Conservation (phyloP, 106 monocot genomes). For the Dendrobium catenatum region DNA sequence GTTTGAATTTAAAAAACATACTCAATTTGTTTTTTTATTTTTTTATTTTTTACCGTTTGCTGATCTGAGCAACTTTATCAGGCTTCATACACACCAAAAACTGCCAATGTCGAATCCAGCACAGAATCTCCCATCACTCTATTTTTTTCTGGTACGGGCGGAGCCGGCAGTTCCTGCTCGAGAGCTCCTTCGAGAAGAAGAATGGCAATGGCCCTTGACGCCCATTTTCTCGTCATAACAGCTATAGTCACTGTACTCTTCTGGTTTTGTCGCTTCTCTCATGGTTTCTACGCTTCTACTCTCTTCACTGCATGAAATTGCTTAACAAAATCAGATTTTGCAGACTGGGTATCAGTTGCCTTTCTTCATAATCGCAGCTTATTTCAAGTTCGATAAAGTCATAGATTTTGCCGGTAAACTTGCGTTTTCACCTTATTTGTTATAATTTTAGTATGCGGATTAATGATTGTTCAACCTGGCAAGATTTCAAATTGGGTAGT, state of each 20-base stretch:
- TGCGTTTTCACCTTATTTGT: background rate
- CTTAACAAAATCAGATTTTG: background rate
- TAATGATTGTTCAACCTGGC: background rate
- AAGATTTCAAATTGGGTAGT: background rate
- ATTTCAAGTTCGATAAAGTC: slow-evolving; percentile 81
- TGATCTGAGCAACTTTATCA: too few relatives aligned
- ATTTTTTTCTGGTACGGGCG: background rate
- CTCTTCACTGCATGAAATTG: background rate
- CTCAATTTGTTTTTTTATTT: too few relatives aligned
- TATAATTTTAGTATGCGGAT: background rate
- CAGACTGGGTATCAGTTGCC: slow-evolving; percentile 77
- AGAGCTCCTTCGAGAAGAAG: background rate
- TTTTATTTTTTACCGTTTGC: too few relatives aligned
- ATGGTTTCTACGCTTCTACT: background rate
- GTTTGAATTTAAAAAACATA: too few relatives aligned
- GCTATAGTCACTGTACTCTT: slow-evolving; percentile 70
- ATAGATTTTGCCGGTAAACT: slow-evolving; percentile 89
- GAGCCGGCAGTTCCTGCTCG: too few relatives aligned
- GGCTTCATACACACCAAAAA: too few relatives aligned
- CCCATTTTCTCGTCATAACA: slow-evolving; percentile 80
- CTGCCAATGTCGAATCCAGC: too few relatives aligned
- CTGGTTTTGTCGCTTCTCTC: background rate
- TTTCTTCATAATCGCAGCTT: slow-evolving; percentile 84
- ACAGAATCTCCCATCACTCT: too few relatives aligned
- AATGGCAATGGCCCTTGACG: slow-evolving; percentile 74